These are phyloP conservation scores for Prunus kanzakura DNA, from an alignment of 306 rosid genomes.

Conservation along the genomic window DNA sequence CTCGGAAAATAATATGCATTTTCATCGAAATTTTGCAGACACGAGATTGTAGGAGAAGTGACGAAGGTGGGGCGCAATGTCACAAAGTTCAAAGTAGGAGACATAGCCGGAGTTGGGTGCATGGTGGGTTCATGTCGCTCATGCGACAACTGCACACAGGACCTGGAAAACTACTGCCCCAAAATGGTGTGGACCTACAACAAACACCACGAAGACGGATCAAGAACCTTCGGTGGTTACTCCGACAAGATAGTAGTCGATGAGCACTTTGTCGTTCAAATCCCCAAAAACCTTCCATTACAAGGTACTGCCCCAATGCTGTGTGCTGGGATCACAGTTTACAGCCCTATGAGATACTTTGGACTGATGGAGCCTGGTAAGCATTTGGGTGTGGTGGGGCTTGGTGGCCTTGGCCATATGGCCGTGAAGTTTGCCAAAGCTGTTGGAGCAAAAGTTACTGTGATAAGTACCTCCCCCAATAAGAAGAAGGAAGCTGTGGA, in stretches of 20 bases:
- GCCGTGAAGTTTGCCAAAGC: slow-evolving; percentile 13
- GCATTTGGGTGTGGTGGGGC: slow-evolving; percentile 9
- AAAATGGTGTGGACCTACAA: not conserved
- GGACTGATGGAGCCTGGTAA: not conserved
- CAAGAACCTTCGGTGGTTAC: not conserved
- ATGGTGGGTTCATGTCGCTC: slow-evolving; percentile 14
- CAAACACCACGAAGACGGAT: not conserved
- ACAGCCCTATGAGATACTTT: slow-evolving; percentile 9
- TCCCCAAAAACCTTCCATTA: not conserved
- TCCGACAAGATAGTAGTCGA: slow-evolving; percentile 1
- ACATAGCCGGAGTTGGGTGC: slow-evolving; percentile 15
- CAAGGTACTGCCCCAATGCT: slow-evolving; percentile 11
- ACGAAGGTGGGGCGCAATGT: slow-evolving; percentile 17
- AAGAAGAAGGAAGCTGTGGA: slow-evolving; percentile 13
- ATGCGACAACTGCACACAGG: not conserved
- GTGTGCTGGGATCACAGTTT: slow-evolving; percentile 9
- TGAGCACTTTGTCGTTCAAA: not conserved
- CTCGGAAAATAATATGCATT: not conserved
- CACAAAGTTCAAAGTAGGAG: slow-evolving; percentile 11
- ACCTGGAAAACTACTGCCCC: slow-evolving; percentile 10
- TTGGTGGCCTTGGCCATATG: slow-evolving; percentile 3
- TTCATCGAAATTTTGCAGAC: not conserved
- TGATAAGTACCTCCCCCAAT: slow-evolving; percentile 4
- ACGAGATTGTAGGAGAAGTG: slow-evolving; percentile 14
- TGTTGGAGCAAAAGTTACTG: slow-evolving; percentile 2